Conservation (phyloP, 768 basidiomycete species). For the Panaeolus cyanescens region DNA sequence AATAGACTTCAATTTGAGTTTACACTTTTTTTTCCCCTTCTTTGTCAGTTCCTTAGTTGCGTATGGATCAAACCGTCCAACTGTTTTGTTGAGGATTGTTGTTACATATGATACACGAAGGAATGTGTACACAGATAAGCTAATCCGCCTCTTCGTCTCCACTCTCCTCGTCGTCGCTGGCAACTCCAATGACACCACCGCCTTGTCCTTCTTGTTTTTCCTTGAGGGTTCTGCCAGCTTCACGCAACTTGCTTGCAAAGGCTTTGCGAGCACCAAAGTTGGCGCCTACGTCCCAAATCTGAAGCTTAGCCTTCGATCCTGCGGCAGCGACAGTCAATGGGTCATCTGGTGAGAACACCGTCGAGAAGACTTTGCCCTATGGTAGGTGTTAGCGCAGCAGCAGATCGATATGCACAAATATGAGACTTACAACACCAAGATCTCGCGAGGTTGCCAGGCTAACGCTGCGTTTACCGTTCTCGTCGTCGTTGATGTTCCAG, state of each 20-base stretch:
- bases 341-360: constrained; percentile 91
- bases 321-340: constrained; percentile 92
- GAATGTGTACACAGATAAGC: constrained; percentile 5
- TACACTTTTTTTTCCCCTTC: background rate
- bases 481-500: constrained; percentile 85
- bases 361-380: constrained; percentile 96
- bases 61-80: no score
- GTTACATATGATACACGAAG: background rate
- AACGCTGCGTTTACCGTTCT: constrained; percentile 62
- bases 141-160: constrained; percentile 44
- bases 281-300: constrained; percentile 93
- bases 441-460: constrained; percentile 87
- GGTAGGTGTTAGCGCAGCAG: background rate
- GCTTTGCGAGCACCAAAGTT: constrained; percentile 83
- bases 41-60: no score
- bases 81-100: background rate
- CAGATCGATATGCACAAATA: background rate
- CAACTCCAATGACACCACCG: constrained; percentile 71
- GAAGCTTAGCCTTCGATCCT: constrained; percentile 91
- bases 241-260: constrained; percentile 76
- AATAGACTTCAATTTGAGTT: background rate
- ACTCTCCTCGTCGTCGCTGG: constrained; percentile 70
- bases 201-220: constrained; percentile 55
- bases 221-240: constrained; percentile 67
- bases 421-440: constrained; percentile 76